These are phyloP conservation scores for Phytopythium montanum DNA, from an alignment of 352 stramenopile species.

Conservation along the genomic window DNA sequence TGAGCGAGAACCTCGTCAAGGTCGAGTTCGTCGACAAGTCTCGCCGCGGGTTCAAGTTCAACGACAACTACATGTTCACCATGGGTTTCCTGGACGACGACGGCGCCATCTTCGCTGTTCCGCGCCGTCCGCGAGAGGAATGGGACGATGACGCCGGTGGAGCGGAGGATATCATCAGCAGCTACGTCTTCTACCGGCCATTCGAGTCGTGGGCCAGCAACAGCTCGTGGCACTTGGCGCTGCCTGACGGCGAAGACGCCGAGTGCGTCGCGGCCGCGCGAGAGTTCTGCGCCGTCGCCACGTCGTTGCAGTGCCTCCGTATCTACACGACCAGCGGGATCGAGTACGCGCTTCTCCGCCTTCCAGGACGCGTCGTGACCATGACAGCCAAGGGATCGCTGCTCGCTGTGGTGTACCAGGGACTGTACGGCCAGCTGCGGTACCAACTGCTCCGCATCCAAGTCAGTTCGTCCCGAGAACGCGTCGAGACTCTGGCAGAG, in stretches of 20 bases:
- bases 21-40: slow-evolving; percentile 81
- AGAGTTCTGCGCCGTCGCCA: slow-evolving; percentile 76
- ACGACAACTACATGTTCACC: slow-evolving; percentile 79
- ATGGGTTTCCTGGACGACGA: slow-evolving; percentile 71
- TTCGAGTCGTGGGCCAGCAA: slow-evolving; percentile 85
- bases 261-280: slow-evolving; percentile 54
- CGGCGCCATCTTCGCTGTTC: slow-evolving; percentile 72
- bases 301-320: slow-evolving; percentile 64
- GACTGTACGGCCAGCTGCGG: slow-evolving; percentile 33
- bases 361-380: slow-evolving; percentile 67
- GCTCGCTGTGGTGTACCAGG: slow-evolving; percentile 70
- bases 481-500: slow-evolving; percentile 41
- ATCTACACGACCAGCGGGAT: slow-evolving; percentile 72
- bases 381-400: slow-evolving; percentile 55
- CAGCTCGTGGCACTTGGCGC: slow-evolving; percentile 67
- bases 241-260: slow-evolving; percentile 70
- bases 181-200: slow-evolving; percentile 78
- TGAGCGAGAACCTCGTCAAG: slow-evolving; percentile 74
- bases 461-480: slow-evolving; percentile 31
- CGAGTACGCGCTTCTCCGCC: slow-evolving; percentile 51
- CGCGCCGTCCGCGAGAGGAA: slow-evolving; percentile 54
- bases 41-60: slow-evolving; percentile 82
- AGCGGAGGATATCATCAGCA: slow-evolving; percentile 53
- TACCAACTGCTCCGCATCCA: slow-evolving; percentile 56
- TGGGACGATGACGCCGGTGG: slow-evolving; percentile 39